Percentiles rank a stretch among this genome's conserved stretches.
These are phyloP conservation scores for Kandelia obovata DNA, from an alignment of 345 rosid genomes.

Conservation along the genomic window DNA sequence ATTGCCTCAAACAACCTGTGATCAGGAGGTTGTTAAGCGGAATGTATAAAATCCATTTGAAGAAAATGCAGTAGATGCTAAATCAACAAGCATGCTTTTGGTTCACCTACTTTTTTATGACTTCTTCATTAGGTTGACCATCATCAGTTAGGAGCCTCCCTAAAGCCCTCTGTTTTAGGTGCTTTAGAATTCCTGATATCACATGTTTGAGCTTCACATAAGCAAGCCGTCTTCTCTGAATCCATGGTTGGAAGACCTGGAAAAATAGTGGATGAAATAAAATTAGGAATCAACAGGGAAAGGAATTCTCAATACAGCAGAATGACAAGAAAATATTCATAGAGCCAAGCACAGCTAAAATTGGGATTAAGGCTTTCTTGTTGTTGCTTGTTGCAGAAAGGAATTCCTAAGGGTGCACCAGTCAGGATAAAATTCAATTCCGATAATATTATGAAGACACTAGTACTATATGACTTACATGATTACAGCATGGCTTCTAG, in stretches of 20 bases:
- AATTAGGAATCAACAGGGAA: neutral
- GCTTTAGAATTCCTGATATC: conserved; percentile 65
- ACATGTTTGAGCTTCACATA: conserved; percentile 70
- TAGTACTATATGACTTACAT: no score
- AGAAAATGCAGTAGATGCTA: neutral
- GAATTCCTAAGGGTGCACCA: no score
- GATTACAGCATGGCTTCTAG: neutral
- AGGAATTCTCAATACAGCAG: neutral
- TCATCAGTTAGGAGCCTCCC: conserved; percentile 64
- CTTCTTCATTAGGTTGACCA: conserved; percentile 51
- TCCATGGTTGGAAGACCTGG: conserved; percentile 79
- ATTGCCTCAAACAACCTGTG: conserved; percentile 65
- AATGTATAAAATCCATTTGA: neutral
- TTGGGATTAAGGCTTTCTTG: no score
- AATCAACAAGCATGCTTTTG: neutral
- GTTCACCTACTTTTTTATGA: conserved; percentile 46
- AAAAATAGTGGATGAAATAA: neutral
- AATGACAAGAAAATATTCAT: no score
- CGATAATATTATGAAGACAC: no score
- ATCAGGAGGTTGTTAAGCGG: conserved; percentile 1
- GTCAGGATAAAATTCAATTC: no score
- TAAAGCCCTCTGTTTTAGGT: conserved; percentile 53
- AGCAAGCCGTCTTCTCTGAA: conserved; percentile 73
- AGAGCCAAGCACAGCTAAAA: no score
- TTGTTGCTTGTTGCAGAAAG: no score